Conservation (phyloP, 352 stramenopile genomes). For the Phytophthora tentaculata region DNA sequence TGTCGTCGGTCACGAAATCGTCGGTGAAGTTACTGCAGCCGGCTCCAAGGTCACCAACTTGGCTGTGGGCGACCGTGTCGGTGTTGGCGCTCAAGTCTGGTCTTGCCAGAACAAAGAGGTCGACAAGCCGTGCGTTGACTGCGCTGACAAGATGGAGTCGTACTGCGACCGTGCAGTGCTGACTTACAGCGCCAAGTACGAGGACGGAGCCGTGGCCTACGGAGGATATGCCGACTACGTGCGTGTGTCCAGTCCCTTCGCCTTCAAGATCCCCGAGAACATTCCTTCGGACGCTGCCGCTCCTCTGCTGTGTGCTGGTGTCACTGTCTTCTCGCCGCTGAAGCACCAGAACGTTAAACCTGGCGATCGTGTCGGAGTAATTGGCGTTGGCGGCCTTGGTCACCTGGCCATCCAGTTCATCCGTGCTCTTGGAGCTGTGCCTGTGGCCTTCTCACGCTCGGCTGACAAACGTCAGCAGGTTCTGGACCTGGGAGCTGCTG, state of each 20-base stretch:
- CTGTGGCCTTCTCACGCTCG: slow-evolving; percentile 67
- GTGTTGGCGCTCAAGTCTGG: slow-evolving; percentile 83
- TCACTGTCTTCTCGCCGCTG: slow-evolving; percentile 83
- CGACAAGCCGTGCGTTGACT: slow-evolving; percentile 66
- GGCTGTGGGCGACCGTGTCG: slow-evolving; percentile 75
- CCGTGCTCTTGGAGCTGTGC: slow-evolving; percentile 56
- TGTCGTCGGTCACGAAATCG: slow-evolving; percentile 64
- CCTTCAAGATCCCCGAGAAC: slow-evolving; percentile 67
- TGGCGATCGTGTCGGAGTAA: slow-evolving; percentile 67
- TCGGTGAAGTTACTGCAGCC: slow-evolving; percentile 49
- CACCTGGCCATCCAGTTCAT: slow-evolving; percentile 89
- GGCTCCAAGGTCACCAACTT: slow-evolving; percentile 66
- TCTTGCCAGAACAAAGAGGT: slow-evolving; percentile 68
- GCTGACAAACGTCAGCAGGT: slow-evolving; percentile 77
- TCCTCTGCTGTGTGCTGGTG: slow-evolving; percentile 82
- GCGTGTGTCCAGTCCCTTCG: slow-evolving; percentile 68
- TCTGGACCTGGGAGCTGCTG: slow-evolving; percentile 68
- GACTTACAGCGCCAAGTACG: slow-evolving; percentile 64
- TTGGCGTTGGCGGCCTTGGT: slow-evolving; percentile 84
- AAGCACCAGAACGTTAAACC: slow-evolving; percentile 58
- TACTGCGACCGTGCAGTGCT: slow-evolving; percentile 58
- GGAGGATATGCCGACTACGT: slow-evolving; percentile 83
- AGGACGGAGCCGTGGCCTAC: slow-evolving; percentile 51
- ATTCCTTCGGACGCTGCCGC: slow-evolving; percentile 53
- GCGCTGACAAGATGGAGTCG: slow-evolving; percentile 60